These are phyloP conservation scores for Hygrophila difformis DNA, from an alignment of 257 asterid genomes.

Conservation along the genomic window DNA sequence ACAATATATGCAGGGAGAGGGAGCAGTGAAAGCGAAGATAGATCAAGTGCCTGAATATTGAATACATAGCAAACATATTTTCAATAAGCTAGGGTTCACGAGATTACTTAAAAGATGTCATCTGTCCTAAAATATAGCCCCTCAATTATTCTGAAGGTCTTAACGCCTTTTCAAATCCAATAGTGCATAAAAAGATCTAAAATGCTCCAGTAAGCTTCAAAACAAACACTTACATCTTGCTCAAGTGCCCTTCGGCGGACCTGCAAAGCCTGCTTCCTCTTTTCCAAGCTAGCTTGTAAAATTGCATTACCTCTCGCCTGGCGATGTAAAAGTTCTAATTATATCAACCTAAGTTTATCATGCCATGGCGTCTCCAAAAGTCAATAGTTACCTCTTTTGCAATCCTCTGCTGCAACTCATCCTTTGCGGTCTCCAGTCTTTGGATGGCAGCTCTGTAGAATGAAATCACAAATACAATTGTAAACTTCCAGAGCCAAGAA, in stretches of 20 bases:
- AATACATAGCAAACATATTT: too few species aligned
- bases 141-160: too few species aligned
- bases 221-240: slow-evolving; percentile 66
- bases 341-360: slow-evolving; percentile 11
- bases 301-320: slow-evolving; percentile 97
- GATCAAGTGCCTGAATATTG: too few species aligned
- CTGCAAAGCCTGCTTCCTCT: slow-evolving; percentile 94
- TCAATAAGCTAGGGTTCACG: too few species aligned
- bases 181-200: slow-evolving; percentile 1
- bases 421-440: slow-evolving; percentile 81
- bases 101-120: too few species aligned
- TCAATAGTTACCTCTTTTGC: slow-evolving; percentile 68
- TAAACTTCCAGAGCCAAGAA: slow-evolving; percentile 9
- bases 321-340: slow-evolving; percentile 13
- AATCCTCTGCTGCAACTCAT: slow-evolving; percentile 84
- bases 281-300: slow-evolving; percentile 95
- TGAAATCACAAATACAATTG: slow-evolving; percentile 19
- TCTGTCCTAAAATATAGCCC: too few species aligned
- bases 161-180: not conserved
- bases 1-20: too few species aligned
- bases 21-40: too few species aligned
- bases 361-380: slow-evolving; percentile 11
- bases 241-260: slow-evolving; percentile 94
- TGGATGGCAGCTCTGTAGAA: slow-evolving; percentile 74
- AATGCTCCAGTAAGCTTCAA: not conserved